Base-by-base conservation (phyloP, 1,139 yeast species). In the Sugiyamaella pinicola region DNA sequence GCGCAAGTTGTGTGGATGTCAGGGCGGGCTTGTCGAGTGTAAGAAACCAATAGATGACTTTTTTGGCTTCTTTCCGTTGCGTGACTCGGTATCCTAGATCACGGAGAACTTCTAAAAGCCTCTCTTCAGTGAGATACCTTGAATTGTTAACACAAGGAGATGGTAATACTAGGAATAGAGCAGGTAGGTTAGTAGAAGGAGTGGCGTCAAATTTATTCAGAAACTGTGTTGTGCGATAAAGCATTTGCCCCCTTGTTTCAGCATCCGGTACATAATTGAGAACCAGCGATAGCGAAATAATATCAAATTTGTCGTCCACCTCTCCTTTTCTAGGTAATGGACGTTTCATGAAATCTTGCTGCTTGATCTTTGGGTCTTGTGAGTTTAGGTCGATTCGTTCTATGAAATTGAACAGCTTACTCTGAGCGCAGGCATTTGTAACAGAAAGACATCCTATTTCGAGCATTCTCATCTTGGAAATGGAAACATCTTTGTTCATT, bases 221-320 rank as follows among this genome's bases (percentile, higher is more conserved):
- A 65, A 89, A 91, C 35, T 74, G 57, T 1, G 82, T 74, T 2
- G 89, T 79, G 55, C 87, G 69, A 29, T 64, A 61, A 58, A 90
- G 73, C 97, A 91, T 90, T 10, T 79, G 80, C 1, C 97, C 97
- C 49, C 99, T 71, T 26, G 74, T 79, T 13, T 64, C 64, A 0
- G 91, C 82, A 1, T 82, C 81, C 0, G 96, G 89, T 0, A 91
- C 97, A 69, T 88, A 91, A 66, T 91, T 91, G 17, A 91, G 74
- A 38, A 91, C 99, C 56, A 91, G 70, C 0, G 96, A 89, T 58
- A 96, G 85, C 3, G 96, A 87, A 1, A 91, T 75, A 34, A 87
- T 65, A 61, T 85, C 79, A 66, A 84, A 90, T 53, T 69, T 74
- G 28, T 49, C 48, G 12, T 38, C 31, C 7, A 33, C 12, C 2